Evolutionary conservation across 805 yeast species (phyloP), one percentile per base, ranked within the genome.

Genomic region (Saturnispora silvae): DNA sequence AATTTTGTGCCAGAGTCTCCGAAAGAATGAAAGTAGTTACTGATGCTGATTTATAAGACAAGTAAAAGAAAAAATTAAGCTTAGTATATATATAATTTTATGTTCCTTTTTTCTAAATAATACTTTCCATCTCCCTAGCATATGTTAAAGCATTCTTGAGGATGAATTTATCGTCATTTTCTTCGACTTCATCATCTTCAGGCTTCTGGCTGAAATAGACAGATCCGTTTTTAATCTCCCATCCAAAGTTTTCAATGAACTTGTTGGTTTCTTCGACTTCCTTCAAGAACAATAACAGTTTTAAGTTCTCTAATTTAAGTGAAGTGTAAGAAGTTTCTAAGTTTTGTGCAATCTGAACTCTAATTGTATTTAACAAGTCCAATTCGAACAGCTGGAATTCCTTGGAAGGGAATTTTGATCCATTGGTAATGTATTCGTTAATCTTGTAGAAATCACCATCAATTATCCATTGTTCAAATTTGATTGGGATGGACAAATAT

Each of bases 361-460:
- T 73, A 43, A 92, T 81, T 2, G 96, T 84, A 47, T 70, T 68
- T 48, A 80, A 71, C 54, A 87, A 68, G 16, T 81, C 77, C 40
- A 72, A 77, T 41, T 85, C 81, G 58, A 89, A 83, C 33, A 83
- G 69, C 41, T 71, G 72, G 57, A 77, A 87, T 57, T 92, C 97
- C 40, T 76, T 72, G 46, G 76, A 70, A 20, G 79, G 77, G 46
- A 78, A 75, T 38, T 66, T 65, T 42, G 74, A 71, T 36, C 77
- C 75, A n/a, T 53, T 50, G 10, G 55, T 48, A 28, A 60, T 44
- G 38, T 82, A 68, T 48, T 74, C 78, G 81, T 92, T 82, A 32
- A 87, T 89, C 59, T 83, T 83, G 58, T 85, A 92, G 60, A 87
- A 92, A 46, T 89, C 81, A 30, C 98, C 98, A 61, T 92, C 97